Evolutionary conservation across 2,329 filamentous ascomycete genomes (phyloP).

Genomic region (Cryphonectria nitschkei): DNA sequence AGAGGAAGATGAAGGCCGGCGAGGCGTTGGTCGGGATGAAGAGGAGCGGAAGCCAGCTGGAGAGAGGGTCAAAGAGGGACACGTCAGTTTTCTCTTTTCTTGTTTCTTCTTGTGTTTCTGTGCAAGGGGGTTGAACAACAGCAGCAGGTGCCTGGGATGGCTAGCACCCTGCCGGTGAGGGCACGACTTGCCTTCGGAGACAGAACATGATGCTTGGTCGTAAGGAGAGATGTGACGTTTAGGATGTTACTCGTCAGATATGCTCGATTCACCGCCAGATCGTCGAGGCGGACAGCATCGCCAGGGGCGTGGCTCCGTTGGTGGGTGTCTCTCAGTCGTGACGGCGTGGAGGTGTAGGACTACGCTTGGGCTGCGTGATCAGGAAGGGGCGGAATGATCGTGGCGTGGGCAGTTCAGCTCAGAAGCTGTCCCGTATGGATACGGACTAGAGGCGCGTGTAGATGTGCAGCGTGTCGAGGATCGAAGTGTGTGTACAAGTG

Average conservation of each 20-base stretch:
- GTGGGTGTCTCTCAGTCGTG: background rate
- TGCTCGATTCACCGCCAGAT: constrained; percentile 26
- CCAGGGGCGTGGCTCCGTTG: constrained; percentile 1
- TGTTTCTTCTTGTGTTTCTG: background rate
- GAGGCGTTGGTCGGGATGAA: constrained; percentile 88
- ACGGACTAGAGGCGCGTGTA: background rate
- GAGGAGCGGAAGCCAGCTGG: constrained; percentile 82
- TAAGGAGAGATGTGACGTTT: background rate
- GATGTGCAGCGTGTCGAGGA: background rate
- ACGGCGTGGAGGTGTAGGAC: background rate
- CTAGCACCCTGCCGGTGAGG: background rate
- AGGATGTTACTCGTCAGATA: background rate
- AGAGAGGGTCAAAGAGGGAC: constrained; percentile 4
- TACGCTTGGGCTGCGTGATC: background rate
- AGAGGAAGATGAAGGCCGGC: constrained; percentile 82
- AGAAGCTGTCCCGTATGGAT: background rate
- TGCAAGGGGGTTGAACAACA: background rate
- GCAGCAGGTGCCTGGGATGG: constrained; percentile 5
- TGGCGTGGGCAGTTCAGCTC: background rate
- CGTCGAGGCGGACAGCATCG: constrained; percentile 18
- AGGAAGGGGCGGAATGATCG: background rate
- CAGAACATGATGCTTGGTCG: constrained; percentile 60
- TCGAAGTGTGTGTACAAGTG: background rate
- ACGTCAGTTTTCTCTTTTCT: constrained; percentile 18
- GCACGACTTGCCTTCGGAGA: constrained; percentile 60